Evolutionary conservation across 768 basidiomycete genomes (phyloP).

Genomic region (Leccinum uliginosum): DNA sequence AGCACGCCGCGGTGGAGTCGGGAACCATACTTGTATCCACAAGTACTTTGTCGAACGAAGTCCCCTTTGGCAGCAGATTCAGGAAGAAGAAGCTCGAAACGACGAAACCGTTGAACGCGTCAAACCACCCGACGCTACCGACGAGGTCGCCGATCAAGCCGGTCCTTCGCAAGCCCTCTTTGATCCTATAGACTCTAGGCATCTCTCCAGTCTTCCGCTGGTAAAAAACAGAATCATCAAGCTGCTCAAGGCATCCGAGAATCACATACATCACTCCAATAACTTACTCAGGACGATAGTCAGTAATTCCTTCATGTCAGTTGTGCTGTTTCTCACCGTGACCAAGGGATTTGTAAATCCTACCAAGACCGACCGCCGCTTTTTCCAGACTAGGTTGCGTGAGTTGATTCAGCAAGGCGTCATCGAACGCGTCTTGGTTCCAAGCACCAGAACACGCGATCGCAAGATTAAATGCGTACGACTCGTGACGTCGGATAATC

Average conservation of each 20-base stretch:
- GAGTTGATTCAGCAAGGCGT: conserved; percentile 70
- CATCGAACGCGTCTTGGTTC: conserved; percentile 72
- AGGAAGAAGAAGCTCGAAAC: conserved; percentile 56
- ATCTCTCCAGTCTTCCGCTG: conserved; percentile 70
- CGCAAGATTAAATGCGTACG: conserved; percentile 63
- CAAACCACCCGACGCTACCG: conserved; percentile 11
- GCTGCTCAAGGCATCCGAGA: conserved; percentile 64
- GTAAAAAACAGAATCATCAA: conserved; percentile 68
- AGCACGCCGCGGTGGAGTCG: conserved; percentile 71
- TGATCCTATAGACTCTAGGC: conserved; percentile 71
- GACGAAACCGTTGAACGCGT: conserved; percentile 21
- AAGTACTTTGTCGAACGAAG: conserved; percentile 78
- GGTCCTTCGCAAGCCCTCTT: conserved; percentile 43
- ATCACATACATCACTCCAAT: conserved; percentile 65
- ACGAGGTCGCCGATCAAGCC: conserved; percentile 18
- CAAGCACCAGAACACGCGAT: conserved; percentile 47
- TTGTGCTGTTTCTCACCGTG: not conserved
- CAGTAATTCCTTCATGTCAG: conserved; percentile 24
- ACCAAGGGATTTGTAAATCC: conserved; percentile 71
- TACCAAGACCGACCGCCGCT: conserved; percentile 73
- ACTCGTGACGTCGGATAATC: conserved; percentile 44
- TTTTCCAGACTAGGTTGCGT: conserved; percentile 70
- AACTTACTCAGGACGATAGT: conserved; percentile 80
- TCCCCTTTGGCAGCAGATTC: conserved; percentile 71
- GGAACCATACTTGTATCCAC: conserved; percentile 76